A percentile compares a stretch with the other conserved stretches of the same genome.
These are phyloP conservation scores for Diaporthe citriasiana DNA, from an alignment of 2,329 filamentous ascomycete species.

Conservation along the genomic window DNA sequence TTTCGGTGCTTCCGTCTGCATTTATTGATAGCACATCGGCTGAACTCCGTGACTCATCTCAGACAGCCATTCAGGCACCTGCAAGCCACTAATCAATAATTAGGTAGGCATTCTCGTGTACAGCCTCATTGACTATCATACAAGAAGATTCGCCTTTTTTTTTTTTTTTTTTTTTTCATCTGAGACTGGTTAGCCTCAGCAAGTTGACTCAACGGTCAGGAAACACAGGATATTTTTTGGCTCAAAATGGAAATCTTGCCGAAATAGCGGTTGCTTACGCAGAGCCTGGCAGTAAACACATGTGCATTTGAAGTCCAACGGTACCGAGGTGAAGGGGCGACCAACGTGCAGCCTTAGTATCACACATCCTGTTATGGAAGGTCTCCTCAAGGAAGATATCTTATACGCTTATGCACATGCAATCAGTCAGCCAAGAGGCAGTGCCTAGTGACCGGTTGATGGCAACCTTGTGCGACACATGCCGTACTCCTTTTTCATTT, in stretches of 20 bases:
- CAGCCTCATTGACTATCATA: conserved; percentile 2
- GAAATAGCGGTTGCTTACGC: neutral
- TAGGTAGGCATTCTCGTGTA: neutral
- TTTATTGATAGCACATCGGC: neutral
- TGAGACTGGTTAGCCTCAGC: neutral
- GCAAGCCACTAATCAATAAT: neutral
- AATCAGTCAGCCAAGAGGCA: conserved; percentile 9
- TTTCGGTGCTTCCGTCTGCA: neutral
- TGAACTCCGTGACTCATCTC: conserved; percentile 19
- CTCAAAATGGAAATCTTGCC: neutral
- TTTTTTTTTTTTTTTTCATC: neutral
- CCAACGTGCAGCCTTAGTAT: neutral
- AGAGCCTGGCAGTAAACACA: neutral
- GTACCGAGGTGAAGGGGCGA: neutral
- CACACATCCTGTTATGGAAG: neutral
- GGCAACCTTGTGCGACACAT: neutral
- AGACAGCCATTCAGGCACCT: neutral
- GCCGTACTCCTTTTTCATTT: neutral
- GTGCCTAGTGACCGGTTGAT: neutral
- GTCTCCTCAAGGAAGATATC: neutral
- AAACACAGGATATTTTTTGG: neutral
- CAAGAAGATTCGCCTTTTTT: too few species aligned
- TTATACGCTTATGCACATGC: neutral
- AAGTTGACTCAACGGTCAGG: conserved; percentile 4
- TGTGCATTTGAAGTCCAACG: too few species aligned